A percentile compares a stretch with the other conserved stretches of the same genome.
Evolutionary conservation across 2,329 filamentous ascomycete species (phyloP).

Genomic region (Lachnellula cervina): DNA sequence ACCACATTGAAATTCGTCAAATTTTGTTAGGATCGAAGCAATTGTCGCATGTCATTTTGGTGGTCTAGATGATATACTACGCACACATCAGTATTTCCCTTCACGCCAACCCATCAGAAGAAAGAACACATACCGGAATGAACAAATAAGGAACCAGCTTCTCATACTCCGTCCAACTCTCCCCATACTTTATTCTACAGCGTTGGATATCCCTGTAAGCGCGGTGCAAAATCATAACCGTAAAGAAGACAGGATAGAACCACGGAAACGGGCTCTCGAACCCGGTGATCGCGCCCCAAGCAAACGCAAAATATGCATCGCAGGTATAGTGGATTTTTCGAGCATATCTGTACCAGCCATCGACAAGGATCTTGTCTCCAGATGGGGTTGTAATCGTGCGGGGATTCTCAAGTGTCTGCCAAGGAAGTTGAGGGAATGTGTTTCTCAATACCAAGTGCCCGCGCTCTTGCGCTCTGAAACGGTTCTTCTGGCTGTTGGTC

Average conservation of each 20-base stretch:
- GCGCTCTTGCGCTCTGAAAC: slow-evolving; percentile 75
- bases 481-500: slow-evolving; percentile 89
- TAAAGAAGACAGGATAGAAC: slow-evolving; percentile 82
- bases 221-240: slow-evolving; percentile 71
- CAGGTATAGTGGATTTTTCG: slow-evolving; percentile 79
- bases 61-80: not conserved
- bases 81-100: not conserved
- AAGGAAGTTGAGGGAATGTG: slow-evolving; percentile 84
- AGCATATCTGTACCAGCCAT: slow-evolving; percentile 80
- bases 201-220: slow-evolving; percentile 67
- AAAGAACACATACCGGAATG: slow-evolving; percentile 52
- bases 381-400: slow-evolving; percentile 68
- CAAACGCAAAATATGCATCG: slow-evolving; percentile 68
- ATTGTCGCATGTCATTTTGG: too few species aligned
- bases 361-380: slow-evolving; percentile 72
- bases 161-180: slow-evolving; percentile 76
- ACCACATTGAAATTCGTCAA: too few species aligned
- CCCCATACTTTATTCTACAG: slow-evolving; percentile 72
- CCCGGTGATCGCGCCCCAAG: slow-evolving; percentile 72
- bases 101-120: not conserved
- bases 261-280: slow-evolving; percentile 77
- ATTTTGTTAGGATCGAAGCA: too few species aligned
- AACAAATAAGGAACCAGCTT: slow-evolving; percentile 74
- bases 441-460: slow-evolving; percentile 66
- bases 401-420: slow-evolving; percentile 77